Percentiles rank a stretch among this genome's conserved stretches.
Conservation (phyloP, 2,329 filamentous ascomycete genomes). For the Fusarium tupiense region DNA sequence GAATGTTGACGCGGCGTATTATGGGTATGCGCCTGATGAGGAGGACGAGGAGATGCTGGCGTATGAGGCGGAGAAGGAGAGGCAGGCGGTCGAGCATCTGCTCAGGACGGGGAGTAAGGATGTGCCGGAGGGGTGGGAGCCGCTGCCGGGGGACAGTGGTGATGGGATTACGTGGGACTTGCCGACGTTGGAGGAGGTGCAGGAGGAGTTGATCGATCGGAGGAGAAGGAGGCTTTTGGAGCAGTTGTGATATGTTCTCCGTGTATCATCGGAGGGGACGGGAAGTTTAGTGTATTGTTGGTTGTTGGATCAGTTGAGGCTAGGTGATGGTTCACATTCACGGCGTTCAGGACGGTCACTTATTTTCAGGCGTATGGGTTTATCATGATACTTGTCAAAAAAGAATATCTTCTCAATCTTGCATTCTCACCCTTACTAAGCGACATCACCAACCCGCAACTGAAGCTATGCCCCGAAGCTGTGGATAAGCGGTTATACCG, state of each 20-base stretch:
- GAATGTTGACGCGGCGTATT: slow-evolving; percentile 92
- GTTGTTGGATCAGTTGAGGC: background rate
- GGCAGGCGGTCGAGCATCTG: slow-evolving; percentile 78
- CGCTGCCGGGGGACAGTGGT: slow-evolving; percentile 85
- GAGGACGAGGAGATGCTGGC: slow-evolving; percentile 83
- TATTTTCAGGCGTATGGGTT: slow-evolving; percentile 25
- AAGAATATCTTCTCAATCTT: background rate
- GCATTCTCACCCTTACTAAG: background rate
- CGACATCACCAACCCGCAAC: background rate
- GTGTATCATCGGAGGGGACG: background rate
- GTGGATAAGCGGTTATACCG: slow-evolving; percentile 4
- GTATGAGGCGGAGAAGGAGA: slow-evolving; percentile 87
- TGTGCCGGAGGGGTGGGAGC: slow-evolving; percentile 78
- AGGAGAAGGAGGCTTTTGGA: slow-evolving; percentile 85
- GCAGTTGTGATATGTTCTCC: slow-evolving; percentile 68
- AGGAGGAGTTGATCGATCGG: slow-evolving; percentile 89
- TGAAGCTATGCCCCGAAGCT: background rate
- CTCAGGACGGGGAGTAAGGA: slow-evolving; percentile 65
- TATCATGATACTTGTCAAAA: slow-evolving; percentile 2
- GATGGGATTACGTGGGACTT: slow-evolving; percentile 85
- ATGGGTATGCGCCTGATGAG: slow-evolving; percentile 92
- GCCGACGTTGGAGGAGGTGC: slow-evolving; percentile 90
- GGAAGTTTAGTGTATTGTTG: background rate
- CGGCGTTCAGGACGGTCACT: slow-evolving; percentile 29
- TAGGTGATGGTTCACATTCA: slow-evolving; percentile 7